Percentiles rank a stretch among this genome's conserved stretches.
These are phyloP conservation scores for Ascochyta viciae-villosae DNA, from an alignment of 2,329 filamentous ascomycete genomes.

Conservation along the genomic window DNA sequence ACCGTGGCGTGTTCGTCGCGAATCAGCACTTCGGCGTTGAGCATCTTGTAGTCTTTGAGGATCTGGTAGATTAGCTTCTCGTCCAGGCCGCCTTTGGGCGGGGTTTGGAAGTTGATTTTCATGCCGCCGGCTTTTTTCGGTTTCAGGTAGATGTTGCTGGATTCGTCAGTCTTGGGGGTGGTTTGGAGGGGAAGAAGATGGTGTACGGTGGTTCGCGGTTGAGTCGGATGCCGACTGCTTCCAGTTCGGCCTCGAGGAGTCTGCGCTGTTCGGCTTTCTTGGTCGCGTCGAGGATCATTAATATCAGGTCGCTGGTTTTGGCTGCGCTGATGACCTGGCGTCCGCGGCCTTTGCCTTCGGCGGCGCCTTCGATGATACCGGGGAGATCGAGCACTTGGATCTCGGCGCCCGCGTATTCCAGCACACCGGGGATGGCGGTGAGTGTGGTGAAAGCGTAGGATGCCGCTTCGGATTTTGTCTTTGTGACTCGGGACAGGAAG, in stretches of 20 bases:
- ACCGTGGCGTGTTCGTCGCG: constrained; percentile 93
- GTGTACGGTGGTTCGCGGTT: constrained; percentile 88
- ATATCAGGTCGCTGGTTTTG: constrained; percentile 95
- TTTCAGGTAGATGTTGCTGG: constrained; percentile 95
- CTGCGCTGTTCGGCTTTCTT: constrained; percentile 94
- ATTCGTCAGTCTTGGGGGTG: not conserved
- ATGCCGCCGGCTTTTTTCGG: constrained; percentile 94
- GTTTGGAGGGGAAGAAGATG: not conserved
- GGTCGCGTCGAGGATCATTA: constrained; percentile 97
- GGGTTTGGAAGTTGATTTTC: constrained; percentile 94
- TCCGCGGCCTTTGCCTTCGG: constrained; percentile 94
- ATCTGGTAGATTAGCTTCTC: constrained; percentile 99
- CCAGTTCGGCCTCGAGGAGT: constrained; percentile 87
- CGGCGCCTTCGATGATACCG: constrained; percentile 96
- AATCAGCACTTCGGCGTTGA: constrained; percentile 95
- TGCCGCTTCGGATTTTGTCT: constrained; percentile 94
- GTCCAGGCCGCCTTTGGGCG: constrained; percentile 86
- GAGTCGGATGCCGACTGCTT: constrained; percentile 91
- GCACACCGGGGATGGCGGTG: constrained; percentile 94
- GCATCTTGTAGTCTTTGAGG: constrained; percentile 95
- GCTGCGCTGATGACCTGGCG: constrained; percentile 96
- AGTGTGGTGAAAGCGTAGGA: constrained; percentile 97
- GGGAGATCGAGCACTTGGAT: constrained; percentile 98
- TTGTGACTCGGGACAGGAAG: constrained; percentile 98
- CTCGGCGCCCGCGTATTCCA: constrained; percentile 97